Conservation (phyloP, 495 filamentous ascomycete species). For the Penicilliopsis zonata region DNA sequence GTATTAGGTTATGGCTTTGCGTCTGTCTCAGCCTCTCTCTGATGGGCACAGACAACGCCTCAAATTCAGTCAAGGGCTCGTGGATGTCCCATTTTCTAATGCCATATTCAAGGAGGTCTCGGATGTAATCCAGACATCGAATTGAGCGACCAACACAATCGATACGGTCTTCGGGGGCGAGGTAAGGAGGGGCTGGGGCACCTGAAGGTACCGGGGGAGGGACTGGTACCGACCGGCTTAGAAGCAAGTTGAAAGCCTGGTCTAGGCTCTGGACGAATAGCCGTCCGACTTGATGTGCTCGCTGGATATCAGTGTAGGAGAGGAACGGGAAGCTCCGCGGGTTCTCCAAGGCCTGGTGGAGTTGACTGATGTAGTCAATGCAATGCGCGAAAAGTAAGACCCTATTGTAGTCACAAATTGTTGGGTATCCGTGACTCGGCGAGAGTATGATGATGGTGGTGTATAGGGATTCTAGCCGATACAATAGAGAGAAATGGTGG, state of each 20-base stretch:
- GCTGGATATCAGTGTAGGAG: constrained; percentile 28
- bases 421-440: constrained; percentile 53
- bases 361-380: constrained; percentile 48
- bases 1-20: too few species aligned
- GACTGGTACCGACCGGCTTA: constrained; percentile 19
- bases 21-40: constrained; percentile 5
- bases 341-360: constrained; percentile 27
- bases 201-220: constrained; percentile 22
- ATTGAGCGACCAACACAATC: constrained; percentile 23
- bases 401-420: constrained; percentile 53
- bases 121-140: constrained; percentile 20
- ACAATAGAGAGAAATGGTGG: constrained; percentile 49
- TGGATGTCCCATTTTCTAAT: constrained; percentile 23
- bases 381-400: constrained; percentile 72
- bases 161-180: constrained; percentile 24
- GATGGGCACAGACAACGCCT: constrained; percentile 13
- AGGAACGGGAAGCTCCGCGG: constrained; percentile 18
- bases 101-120: constrained; percentile 21
- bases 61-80: constrained; percentile 18
- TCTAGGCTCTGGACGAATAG: constrained; percentile 20
- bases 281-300: constrained; percentile 23
- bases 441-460: constrained; percentile 75
- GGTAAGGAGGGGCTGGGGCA: constrained; percentile 21
- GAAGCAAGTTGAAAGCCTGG: constrained; percentile 21
- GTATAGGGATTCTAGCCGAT: constrained; percentile 74